These are phyloP conservation scores for Sclerotinia sclerotiorum DNA, from an alignment of 2,329 filamentous ascomycete species.

Conservation along the genomic window DNA sequence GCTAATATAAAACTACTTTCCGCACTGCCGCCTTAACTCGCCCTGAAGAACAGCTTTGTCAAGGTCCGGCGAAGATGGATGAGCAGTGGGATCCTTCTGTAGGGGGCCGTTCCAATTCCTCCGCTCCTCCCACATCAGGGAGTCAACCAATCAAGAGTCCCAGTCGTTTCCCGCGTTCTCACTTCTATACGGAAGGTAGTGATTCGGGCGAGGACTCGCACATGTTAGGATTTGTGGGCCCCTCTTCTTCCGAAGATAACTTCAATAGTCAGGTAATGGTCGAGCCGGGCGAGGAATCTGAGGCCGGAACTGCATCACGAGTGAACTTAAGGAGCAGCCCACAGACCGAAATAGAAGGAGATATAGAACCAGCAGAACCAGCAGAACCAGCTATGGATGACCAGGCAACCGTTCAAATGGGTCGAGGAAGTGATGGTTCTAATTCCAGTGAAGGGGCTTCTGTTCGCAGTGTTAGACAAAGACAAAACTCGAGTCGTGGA, in stretches of 20 bases:
- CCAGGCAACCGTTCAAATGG: constrained; percentile 20
- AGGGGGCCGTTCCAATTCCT: constrained; percentile 4
- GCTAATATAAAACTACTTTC: neutral
- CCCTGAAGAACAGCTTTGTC: neutral
- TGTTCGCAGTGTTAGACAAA: neutral
- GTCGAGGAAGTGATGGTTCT: constrained; percentile 17
- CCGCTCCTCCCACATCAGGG: neutral
- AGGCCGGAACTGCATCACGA: constrained; percentile 3
- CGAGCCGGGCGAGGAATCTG: constrained; percentile 14
- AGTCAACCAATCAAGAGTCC: constrained; percentile 14
- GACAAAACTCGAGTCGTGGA: constrained; percentile 12
- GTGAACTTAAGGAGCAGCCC: neutral
- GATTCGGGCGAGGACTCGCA: constrained; percentile 23
- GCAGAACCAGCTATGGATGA: constrained; percentile 17
- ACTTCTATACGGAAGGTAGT: constrained; percentile 22
- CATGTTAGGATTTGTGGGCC: constrained; percentile 20
- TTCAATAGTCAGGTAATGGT: constrained; percentile 22
- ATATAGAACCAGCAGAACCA: neutral
- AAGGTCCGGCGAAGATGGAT: constrained; percentile 8
- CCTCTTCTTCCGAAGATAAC: constrained; percentile 24
- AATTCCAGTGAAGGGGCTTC: neutral
- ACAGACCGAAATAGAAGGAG: constrained; percentile 4
- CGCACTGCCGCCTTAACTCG: neutral
- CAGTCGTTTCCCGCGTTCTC: constrained; percentile 19
- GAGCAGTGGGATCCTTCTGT: constrained; percentile 11